Conservation (phyloP, 2,329 filamentous ascomycete species). For the Paracorniculantispora psalliotae region DNA sequence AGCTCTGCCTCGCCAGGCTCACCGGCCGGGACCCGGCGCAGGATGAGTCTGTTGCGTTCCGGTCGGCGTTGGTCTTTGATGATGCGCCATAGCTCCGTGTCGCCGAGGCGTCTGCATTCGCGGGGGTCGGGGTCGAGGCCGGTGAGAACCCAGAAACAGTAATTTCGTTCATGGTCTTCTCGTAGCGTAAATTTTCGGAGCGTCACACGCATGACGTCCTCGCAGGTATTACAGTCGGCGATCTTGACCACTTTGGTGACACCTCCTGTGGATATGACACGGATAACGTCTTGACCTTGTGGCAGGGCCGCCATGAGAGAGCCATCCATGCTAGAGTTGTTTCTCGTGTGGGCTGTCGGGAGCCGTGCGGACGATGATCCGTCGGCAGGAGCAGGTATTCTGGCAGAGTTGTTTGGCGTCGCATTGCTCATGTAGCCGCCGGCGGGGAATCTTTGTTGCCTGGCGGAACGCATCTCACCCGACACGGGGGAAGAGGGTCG, state of each 20-base stretch:
- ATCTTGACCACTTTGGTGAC: slow-evolving; percentile 93
- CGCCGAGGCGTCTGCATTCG: slow-evolving; percentile 75
- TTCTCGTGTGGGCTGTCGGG: slow-evolving; percentile 62
- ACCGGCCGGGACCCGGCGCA: slow-evolving; percentile 86
- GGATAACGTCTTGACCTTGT: slow-evolving; percentile 80
- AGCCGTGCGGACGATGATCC: slow-evolving; percentile 51
- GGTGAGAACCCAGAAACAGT: slow-evolving; percentile 92
- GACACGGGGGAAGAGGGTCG: slow-evolving; percentile 27
- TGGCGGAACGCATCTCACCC: slow-evolving; percentile 50
- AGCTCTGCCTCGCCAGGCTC: slow-evolving; percentile 86
- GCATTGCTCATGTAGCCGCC: slow-evolving; percentile 44
- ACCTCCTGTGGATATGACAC: slow-evolving; percentile 87
- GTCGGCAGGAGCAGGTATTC: slow-evolving; percentile 59
- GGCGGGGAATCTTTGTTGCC: slow-evolving; percentile 54
- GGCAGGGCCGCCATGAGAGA: slow-evolving; percentile 83
- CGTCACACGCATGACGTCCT: slow-evolving; percentile 88
- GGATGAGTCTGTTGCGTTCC: slow-evolving; percentile 84
- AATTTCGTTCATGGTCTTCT: slow-evolving; percentile 88
- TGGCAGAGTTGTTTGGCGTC: slow-evolving; percentile 46
- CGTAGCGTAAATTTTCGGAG: slow-evolving; percentile 82
- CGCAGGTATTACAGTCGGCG: slow-evolving; percentile 82
- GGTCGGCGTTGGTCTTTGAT: slow-evolving; percentile 81
- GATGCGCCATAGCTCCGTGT: slow-evolving; percentile 84
- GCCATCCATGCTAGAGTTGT: slow-evolving; percentile 79
- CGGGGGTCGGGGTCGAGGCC: slow-evolving; percentile 77